Evolutionary conservation across 2,329 filamentous ascomycete genomes (phyloP).

Genomic region (Didymella pomorum): DNA sequence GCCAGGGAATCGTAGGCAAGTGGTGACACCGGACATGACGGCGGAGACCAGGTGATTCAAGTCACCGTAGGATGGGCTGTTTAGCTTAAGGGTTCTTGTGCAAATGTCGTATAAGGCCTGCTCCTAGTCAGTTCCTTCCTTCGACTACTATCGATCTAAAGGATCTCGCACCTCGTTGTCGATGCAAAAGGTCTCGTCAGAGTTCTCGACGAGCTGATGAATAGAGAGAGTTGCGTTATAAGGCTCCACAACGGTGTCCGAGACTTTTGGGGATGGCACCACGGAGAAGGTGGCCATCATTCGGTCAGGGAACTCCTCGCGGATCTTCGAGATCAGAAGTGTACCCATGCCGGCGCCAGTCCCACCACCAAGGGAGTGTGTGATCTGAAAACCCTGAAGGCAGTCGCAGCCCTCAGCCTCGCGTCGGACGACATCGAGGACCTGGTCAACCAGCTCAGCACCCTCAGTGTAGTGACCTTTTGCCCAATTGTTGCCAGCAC

Average conservation of each 20-base stretch:
- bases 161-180: too few relatives aligned
- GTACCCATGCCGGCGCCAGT: slow-evolving; percentile 99
- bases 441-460: slow-evolving; percentile 97
- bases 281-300: slow-evolving; percentile 99
- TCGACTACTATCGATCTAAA: too few relatives aligned
- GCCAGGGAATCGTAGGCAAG: slow-evolving; percentile 97
- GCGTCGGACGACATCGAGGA: slow-evolving; percentile 97
- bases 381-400: slow-evolving; percentile 99
- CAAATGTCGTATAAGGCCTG: slow-evolving; percentile 99
- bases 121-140: too few relatives aligned
- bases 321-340: slow-evolving; percentile 99
- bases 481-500: slow-evolving; percentile 99
- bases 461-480: slow-evolving; percentile 99
- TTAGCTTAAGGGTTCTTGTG: slow-evolving; percentile 99
- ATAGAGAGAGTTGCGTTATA: slow-evolving; percentile 99
- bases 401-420: slow-evolving; percentile 99
- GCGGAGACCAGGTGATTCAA: slow-evolving; percentile 99
- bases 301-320: slow-evolving; percentile 99
- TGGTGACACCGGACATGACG: slow-evolving; percentile 99
- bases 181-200: slow-evolving; percentile 99
- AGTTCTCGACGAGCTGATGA: slow-evolving; percentile 99
- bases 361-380: slow-evolving; percentile 99
- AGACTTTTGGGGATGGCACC: slow-evolving; percentile 98
- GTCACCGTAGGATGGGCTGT: slow-evolving; percentile 98
- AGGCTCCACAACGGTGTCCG: slow-evolving; percentile 98